Percentiles rank a stretch among this genome's conserved stretches.
These are phyloP conservation scores for Saccharomyces kudriavzevii DNA, from an alignment of 805 yeast genomes.

Conservation along the genomic window DNA sequence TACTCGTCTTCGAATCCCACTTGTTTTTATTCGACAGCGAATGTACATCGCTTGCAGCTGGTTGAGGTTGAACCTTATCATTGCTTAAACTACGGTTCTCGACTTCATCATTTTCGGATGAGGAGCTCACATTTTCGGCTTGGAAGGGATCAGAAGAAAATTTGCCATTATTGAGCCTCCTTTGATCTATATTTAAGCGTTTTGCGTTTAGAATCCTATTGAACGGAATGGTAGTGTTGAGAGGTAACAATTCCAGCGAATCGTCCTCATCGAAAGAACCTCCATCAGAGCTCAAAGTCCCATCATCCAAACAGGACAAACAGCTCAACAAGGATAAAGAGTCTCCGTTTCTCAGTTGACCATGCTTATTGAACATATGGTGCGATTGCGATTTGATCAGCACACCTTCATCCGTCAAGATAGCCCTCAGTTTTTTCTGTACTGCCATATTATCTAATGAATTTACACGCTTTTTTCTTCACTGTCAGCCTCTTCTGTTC, in stretches of 20 bases:
- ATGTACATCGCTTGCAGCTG: background rate
- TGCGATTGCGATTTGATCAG: conserved; percentile 24
- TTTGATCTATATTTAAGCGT: conserved; percentile 7
- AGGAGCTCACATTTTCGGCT: conserved; percentile 7
- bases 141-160: conserved; percentile 4
- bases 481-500: background rate
- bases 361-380: background rate
- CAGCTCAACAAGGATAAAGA: conserved; percentile 23
- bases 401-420: conserved; percentile 29
- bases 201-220: conserved; percentile 25
- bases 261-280: conserved; percentile 1
- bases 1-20: background rate
- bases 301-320: conserved; percentile 20
- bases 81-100: background rate
- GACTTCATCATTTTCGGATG: conserved; percentile 2
- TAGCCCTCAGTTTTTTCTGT: conserved; percentile 14
- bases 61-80: background rate
- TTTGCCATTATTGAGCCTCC: background rate
- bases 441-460: background rate
- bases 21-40: background rate
- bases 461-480: background rate
- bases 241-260: conserved; percentile 12
- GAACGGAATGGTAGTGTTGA: conserved; percentile 27
- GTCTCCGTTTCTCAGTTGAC: conserved; percentile 5
- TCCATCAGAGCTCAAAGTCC: conserved; percentile 9